Base-by-base conservation (phyloP, 345 rosid genomes). In the Acer negundo region DNA sequence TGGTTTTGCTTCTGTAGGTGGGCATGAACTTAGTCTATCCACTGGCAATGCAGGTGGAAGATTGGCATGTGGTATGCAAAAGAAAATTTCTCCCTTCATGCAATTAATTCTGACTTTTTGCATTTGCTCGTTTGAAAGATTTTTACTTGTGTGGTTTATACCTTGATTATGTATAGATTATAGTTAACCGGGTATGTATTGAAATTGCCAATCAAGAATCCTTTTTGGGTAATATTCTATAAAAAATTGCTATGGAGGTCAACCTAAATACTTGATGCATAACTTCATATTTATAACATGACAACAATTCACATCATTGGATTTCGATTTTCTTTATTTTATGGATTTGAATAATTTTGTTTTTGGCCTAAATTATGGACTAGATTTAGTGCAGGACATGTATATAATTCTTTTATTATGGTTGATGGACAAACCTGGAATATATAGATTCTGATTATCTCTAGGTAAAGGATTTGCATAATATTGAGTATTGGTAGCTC, bases 21-120 rank as follows among this genome's bases (percentile, higher is more conserved):
- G 99, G 70, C 98, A 93, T 81, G 99, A 96, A 84, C 98, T 96
- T 72, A 96, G 99, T 82, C 87, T 90, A 72, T 82, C 86, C 86
- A 96, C 99, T 24, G 99, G 99, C 64, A 96, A 96, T 75, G 99
- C 99, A 67, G 99, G 99, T 8, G 99, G 99, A 75, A 92, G 99
- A 87, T 84, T 96, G 87, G 99, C 99, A 23, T 96, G 99, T 80
- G 98, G 99, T 96, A 92, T 72, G 87, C 83, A 75, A 24, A 67
- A 75, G 51, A 26, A n/a, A 7, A n/a, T 13, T 24, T 20, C 38
- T 20, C 15, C 16, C 13, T 58, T 28, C 7, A 23, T 17, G 0
- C 23, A 63, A 46, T 62, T 47, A 24, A 26, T n/a, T 46, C 23
- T 28, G n/a, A 28, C 40, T n/a, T 53, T 12, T 2, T 67, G 40